A percentile compares a stretch with the other conserved stretches of the same genome.
Evolutionary conservation across 1,284 basidiomycete genomes (phyloP).

Genomic region (Vanrija pseudolonga): DNA sequence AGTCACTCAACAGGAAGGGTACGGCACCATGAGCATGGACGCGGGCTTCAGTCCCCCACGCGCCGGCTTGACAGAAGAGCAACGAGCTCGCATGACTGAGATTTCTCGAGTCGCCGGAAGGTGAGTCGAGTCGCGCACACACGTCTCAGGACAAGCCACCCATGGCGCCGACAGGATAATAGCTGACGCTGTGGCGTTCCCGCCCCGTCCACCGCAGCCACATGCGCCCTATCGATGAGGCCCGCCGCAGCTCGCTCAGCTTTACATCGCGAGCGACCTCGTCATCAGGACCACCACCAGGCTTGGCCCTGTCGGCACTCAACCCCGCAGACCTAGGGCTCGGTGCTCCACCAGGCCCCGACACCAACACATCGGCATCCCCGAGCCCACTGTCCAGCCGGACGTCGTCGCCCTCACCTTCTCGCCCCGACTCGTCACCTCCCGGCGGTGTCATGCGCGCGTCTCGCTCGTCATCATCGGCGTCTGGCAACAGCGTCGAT

Average conservation of each 20-base stretch:
- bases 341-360: no score
- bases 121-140: conserved; percentile 9
- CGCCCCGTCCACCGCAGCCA: neutral
- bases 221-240: neutral
- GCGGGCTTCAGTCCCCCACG: neutral
- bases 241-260: no score
- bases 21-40: conserved; percentile 16
- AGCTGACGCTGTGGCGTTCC: neutral
- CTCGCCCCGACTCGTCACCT: neutral
- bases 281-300: no score
- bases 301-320: no score
- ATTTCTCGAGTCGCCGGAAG: conserved; percentile 13
- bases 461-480: no score
- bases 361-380: no score
- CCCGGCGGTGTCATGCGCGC: neutral
- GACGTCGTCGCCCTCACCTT: neutral
- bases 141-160: neutral
- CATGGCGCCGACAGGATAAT: neutral
- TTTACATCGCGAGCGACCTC: no score
- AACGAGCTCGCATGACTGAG: conserved; percentile 12
- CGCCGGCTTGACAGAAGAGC: conserved; percentile 1
- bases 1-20: conserved; percentile 7
- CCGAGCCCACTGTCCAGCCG: neutral
- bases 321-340: no score
- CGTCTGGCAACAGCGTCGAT: no score